These are phyloP conservation scores for Fomitopsis schrenkii DNA, from an alignment of 1,284 basidiomycete genomes.

Conservation along the genomic window DNA sequence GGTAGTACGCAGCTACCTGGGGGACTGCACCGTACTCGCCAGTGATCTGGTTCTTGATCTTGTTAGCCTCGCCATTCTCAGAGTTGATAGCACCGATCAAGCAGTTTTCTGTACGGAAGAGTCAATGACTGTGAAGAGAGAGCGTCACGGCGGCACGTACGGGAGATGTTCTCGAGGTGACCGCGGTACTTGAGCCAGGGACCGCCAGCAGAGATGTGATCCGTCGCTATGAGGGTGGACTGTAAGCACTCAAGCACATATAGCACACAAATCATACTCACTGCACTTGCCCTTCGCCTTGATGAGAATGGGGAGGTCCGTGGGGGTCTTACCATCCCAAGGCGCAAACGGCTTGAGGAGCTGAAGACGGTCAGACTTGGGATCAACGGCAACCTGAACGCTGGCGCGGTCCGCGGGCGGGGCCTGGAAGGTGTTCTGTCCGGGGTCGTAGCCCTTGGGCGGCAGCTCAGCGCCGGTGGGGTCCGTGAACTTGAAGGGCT, in stretches of 20 bases:
- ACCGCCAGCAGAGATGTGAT: constrained; percentile 93
- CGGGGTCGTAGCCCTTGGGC: constrained; percentile 92
- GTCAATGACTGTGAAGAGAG: neutral
- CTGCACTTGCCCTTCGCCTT: constrained; percentile 99
- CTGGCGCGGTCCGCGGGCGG: constrained; percentile 84
- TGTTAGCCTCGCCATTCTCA: constrained; percentile 96
- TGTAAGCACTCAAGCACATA: neutral
- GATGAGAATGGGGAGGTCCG: constrained; percentile 91
- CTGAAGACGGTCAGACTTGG: constrained; percentile 93
- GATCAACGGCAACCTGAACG: constrained; percentile 86
- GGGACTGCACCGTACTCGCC: constrained; percentile 89
- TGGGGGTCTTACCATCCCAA: constrained; percentile 93
- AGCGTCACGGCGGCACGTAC: constrained; percentile 37
- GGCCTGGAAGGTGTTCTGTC: constrained; percentile 95
- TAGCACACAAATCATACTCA: constrained; percentile 31
- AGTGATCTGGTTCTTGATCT: constrained; percentile 88
- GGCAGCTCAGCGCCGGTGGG: constrained; percentile 92
- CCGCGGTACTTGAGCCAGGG: constrained; percentile 99
- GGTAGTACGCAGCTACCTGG: constrained; percentile 82
- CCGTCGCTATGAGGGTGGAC: constrained; percentile 49
- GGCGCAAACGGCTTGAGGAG: constrained; percentile 87
- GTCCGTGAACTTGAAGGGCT: constrained; percentile 94
- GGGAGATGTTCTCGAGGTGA: constrained; percentile 97
- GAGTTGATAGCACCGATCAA: constrained; percentile 96
- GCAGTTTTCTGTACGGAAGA: constrained; percentile 72